Percentiles rank a stretch among this genome's conserved stretches.
Conservation (phyloP, 225 moss, liverwort and hornwort species). For the Physcomitrium patens region DNA sequence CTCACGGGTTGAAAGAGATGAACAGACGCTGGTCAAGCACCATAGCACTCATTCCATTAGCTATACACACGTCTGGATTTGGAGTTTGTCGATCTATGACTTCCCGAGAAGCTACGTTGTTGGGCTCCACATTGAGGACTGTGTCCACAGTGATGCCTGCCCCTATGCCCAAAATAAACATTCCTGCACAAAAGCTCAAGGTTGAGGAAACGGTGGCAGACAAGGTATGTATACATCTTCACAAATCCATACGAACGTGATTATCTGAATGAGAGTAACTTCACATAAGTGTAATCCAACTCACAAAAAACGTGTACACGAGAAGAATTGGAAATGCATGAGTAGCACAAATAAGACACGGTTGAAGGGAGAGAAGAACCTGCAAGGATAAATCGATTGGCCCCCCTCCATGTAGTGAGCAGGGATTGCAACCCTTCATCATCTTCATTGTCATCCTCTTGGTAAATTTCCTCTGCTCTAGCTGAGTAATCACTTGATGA, state of each 20-base stretch:
- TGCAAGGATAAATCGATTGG: constrained; percentile 74
- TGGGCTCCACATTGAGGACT: constrained; percentile 88
- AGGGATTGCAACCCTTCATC: constrained; percentile 31
- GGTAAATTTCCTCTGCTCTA: constrained; percentile 24
- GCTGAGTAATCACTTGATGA: constrained; percentile 35
- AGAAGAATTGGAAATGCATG: too few relatives aligned
- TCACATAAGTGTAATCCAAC: neutral
- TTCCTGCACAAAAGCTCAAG: constrained; percentile 53
- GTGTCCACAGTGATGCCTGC: constrained; percentile 88
- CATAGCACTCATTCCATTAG: constrained; percentile 98
- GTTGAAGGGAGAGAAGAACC: constrained; percentile 40
- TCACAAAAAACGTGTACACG: too few relatives aligned
- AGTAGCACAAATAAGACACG: neutral
- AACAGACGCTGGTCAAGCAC: constrained; percentile 95
- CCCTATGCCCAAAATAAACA: constrained; percentile 89
- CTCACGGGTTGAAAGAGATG: constrained; percentile 98
- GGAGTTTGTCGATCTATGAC: constrained; percentile 98
- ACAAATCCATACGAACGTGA: neutral
- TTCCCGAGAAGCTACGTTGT: constrained; percentile 91
- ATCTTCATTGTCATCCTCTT: constrained; percentile 41
- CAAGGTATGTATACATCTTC: too few relatives aligned
- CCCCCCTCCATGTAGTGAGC: constrained; percentile 30
- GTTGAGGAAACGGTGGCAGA: neutral
- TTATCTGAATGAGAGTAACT: neutral
- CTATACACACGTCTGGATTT: constrained; percentile 94